Conservation (phyloP, 1,284 basidiomycete genomes). For the Trichosporon ovoides region DNA sequence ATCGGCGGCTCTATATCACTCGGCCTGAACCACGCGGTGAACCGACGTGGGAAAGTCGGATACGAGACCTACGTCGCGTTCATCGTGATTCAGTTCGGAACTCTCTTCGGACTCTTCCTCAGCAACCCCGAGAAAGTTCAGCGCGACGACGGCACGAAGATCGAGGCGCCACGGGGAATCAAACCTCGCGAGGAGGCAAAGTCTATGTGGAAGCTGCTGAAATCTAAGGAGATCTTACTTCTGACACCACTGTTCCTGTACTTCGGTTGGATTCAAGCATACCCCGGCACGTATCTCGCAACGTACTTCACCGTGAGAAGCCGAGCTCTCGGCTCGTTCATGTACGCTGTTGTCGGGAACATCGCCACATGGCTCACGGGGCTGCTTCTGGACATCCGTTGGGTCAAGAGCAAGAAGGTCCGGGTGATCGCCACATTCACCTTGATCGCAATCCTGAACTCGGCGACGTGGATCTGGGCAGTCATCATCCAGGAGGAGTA, state of each 20-base stretch:
- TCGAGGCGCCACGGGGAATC: slow-evolving; percentile 20
- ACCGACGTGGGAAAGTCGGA: slow-evolving; percentile 23
- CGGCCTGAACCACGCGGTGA: slow-evolving; percentile 18
- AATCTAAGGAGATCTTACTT: slow-evolving; percentile 17
- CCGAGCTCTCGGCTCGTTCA: slow-evolving; percentile 27
- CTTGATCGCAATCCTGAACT: neutral
- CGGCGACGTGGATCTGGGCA: slow-evolving; percentile 15
- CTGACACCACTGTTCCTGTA: slow-evolving; percentile 26
- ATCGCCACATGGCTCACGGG: slow-evolving; percentile 11
- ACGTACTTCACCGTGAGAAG: slow-evolving; percentile 32
- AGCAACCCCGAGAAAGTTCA: slow-evolving; percentile 29
- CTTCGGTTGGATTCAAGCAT: slow-evolving; percentile 20
- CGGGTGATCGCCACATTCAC: slow-evolving; percentile 6
- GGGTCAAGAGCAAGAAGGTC: neutral
- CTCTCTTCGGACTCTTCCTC: slow-evolving; percentile 21
- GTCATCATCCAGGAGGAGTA: slow-evolving; percentile 15
- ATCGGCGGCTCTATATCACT: slow-evolving; percentile 32
- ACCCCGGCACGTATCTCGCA: slow-evolving; percentile 34
- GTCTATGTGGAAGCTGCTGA: slow-evolving; percentile 13
- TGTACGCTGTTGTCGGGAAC: slow-evolving; percentile 6
- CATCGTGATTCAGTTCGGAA: slow-evolving; percentile 30
- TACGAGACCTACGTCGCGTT: slow-evolving; percentile 34
- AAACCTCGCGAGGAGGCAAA: slow-evolving; percentile 21
- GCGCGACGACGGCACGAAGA: slow-evolving; percentile 28
- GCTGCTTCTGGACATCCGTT: slow-evolving; percentile 8